Evolutionary conservation across 768 basidiomycete species (phyloP), one percentile per base, ranked within the genome.

Genomic region (Cubamyces lactineus): DNA sequence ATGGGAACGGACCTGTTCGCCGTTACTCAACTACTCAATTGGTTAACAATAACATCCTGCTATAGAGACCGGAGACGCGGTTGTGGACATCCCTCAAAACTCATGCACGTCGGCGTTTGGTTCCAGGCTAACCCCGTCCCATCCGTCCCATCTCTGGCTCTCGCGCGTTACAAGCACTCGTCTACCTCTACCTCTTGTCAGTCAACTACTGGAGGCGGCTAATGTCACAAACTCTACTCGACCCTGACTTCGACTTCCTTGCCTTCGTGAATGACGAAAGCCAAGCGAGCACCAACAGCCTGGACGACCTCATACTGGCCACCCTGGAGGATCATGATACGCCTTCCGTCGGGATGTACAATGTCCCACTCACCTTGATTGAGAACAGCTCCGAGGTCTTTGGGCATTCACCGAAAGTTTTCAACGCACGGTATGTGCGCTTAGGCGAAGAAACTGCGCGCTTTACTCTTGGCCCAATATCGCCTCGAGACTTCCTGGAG

Each of bases 401-500:
- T 30, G 49, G 49, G 5, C 49, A 50, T 30, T 11, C 13, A 17
- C 8, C 8, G 15, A n/a, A 39, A n/a, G 15, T n/a, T 19, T 24
- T 17, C 9, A 5, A 12, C 19, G 16, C 13, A 13, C 47, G 40
- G 7, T 17, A 46, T 15, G 7, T 9, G 5, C 42, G 57, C 7
- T 58, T 21, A 16, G 57, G 24, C 21, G 8, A 38, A 6, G 30
- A 57, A 40, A 47, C 24, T 1, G 17, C 17, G n/a, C 8, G 24
- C 23, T 49, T 49, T 34, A 15, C 23, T 2, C 17, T 52, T 16
- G 58, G 58, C 2, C 58, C 58, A 19, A 59, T 59, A 49, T 39
- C 50, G 11, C 21, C 42, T 2, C 58, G 38, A 21, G 58, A 43
- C 24, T 59, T 59, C 24, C n/a, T 59, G 38, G 41, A 59, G 38